Evolutionary conservation across 139 green algal genomes (phyloP), one percentile per base, ranked within the genome.

Genomic region (Chloropicon primus): DNA sequence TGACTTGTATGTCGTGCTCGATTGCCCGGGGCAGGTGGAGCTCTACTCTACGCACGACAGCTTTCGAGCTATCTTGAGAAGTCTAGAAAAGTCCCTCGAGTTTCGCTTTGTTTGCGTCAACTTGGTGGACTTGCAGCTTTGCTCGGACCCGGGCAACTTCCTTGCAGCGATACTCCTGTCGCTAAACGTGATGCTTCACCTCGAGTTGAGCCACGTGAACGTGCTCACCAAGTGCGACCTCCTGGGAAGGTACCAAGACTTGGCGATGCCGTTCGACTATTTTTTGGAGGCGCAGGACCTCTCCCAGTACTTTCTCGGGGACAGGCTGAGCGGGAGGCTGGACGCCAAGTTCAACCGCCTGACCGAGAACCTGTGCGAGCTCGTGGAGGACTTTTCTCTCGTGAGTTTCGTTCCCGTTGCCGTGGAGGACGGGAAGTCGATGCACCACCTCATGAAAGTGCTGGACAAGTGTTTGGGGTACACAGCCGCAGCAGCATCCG

Each of bases 21-120:
- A 98, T 86, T 98, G 94, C 85, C 91, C 94, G 3, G 94, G 94
- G 2, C 94, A 99, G 85, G 96, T 98, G 2, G 95, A 99, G 90
- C 90, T 99, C 71, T 99, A 97, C 87, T 96, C 89, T 71, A 92
- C 98, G 82, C 80, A 94, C 1, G 82, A 79, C 22, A 88, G 95
- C 21, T 94, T 99, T 78, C 76, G 86, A 22, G 90, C 85, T 2
- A 90, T 99, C 28, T 89, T 95, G 2, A 87, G 97, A 28, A 94
- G 85, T 27, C 84, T 99, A 26, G 84, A 85, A 53, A 21, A 26
- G 24, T 83, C 10, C 5, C 41, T 62, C 41, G 41, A 17, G 17
- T 62, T 62, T 17, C 5, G 41, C 10, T 62, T 62, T 17, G 41
- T 62, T 5, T 62, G 41, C 41, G 41, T 62, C 17, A 5, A 62